Evolutionary conservation across 1,139 yeast species (phyloP).

Genomic region (Candida buenavistaensis): DNA sequence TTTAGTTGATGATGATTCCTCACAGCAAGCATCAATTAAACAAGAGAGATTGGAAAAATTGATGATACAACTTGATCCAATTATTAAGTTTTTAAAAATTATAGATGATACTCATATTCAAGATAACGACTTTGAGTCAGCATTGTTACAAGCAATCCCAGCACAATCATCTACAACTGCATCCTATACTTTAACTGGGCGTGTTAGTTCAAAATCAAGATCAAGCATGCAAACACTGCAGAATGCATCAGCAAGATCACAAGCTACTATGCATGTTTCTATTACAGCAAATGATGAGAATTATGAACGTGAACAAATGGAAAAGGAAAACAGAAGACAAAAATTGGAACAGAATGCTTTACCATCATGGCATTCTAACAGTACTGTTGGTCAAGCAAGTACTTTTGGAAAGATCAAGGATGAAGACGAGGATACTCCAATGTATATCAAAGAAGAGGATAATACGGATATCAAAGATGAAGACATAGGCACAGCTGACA

Average conservation of each 20-base stretch:
- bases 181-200: slow-evolving; percentile 51
- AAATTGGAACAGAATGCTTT: slow-evolving; percentile 90
- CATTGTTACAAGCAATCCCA: slow-evolving; percentile 78
- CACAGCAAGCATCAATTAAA: slow-evolving; percentile 75
- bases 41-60: slow-evolving; percentile 81
- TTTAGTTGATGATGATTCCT: slow-evolving; percentile 87
- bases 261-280: slow-evolving; percentile 83
- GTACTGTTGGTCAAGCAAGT: slow-evolving; percentile 69
- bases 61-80: slow-evolving; percentile 88
- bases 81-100: slow-evolving; percentile 76
- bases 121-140: slow-evolving; percentile 84
- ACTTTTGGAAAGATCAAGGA: slow-evolving; percentile 42
- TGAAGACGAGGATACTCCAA: slow-evolving; percentile 4
- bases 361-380: slow-evolving; percentile 93
- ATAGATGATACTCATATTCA: slow-evolving; percentile 85
- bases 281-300: slow-evolving; percentile 91
- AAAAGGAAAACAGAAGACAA: slow-evolving; percentile 65
- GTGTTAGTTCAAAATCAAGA: slow-evolving; percentile 32
- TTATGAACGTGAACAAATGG: slow-evolving; percentile 62
- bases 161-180: slow-evolving; percentile 73
- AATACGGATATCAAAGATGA: slow-evolving; percentile 1
- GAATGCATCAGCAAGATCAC: slow-evolving; percentile 46
- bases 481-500: slow-evolving; percentile 2
- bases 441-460: slow-evolving; percentile 7
- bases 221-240: slow-evolving; percentile 33